phyloP scores from a whole-genome alignment of 1,139 yeast species.

The Suhomyces bribrorum region DNA sequence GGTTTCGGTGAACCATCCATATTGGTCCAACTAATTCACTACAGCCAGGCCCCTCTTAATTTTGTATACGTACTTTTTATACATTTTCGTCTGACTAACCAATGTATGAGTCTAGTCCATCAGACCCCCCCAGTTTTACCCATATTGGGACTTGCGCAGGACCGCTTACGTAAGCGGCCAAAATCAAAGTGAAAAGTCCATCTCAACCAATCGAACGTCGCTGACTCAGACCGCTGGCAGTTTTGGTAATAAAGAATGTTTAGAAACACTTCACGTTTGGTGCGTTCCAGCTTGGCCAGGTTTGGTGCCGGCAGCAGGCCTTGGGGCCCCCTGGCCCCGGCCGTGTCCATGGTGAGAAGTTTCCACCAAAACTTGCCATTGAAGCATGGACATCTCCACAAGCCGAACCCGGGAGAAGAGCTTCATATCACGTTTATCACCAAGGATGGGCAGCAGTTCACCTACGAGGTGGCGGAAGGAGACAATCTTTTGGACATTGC shows the following conservation, averaged over 20 bases:
- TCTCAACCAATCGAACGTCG: constrained; percentile 2
- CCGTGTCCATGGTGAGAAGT: constrained; percentile 2
- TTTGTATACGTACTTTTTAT: too few relatives aligned
- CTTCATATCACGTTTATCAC: constrained; percentile 86
- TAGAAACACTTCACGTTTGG: constrained; percentile 9
- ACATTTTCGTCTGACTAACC: too few relatives aligned
- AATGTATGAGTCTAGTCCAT: too few relatives aligned
- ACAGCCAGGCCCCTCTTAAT: too few relatives aligned
- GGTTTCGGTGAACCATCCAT: too few relatives aligned
- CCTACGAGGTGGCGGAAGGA: constrained; percentile 87
- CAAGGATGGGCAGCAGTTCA: constrained; percentile 82
- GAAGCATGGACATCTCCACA: constrained; percentile 81
- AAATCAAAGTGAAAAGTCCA: neutral
- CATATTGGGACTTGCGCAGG: too few relatives aligned
- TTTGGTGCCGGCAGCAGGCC: neutral
- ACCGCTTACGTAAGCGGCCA: constrained; percentile 5
- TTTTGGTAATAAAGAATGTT: constrained; percentile 2
- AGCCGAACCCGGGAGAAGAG: constrained; percentile 93
- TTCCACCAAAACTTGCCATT: constrained; percentile 26
- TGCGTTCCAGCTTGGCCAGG: constrained; percentile 1
- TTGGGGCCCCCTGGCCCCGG: too few relatives aligned
- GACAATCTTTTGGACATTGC: constrained; percentile 92
- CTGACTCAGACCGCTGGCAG: too few relatives aligned
- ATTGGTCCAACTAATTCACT: too few relatives aligned
- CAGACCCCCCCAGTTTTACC: too few relatives aligned